Evolutionary conservation across 805 yeast species (phyloP), one percentile per base, ranked within the genome.

Genomic region (Ogataea trehalophila): DNA sequence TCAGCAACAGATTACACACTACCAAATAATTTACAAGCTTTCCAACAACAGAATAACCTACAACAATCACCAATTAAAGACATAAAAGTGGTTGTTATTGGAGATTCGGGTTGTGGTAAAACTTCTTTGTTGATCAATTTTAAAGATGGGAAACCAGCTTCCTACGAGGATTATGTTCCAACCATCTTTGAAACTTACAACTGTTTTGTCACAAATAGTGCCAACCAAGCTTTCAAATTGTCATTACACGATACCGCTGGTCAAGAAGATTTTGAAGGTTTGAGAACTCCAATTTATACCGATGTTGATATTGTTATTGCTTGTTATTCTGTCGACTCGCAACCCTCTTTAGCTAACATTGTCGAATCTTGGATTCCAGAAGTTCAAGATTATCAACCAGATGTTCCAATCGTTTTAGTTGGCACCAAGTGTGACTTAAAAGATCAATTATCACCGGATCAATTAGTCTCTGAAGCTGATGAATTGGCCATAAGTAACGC

Each of bases 31-130:
- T 29, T 51, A 46, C 43, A 43, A 43, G 42, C 50, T 22, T 51
- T 37, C 16, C 40, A 45, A 41, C 55, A 49, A 34, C 46, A 31
- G 5, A 43, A 42, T 15, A 29, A 8, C 11, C 39, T 38, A 31
- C 23, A 40, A 13, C 47, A 39, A 38, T 34, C 33, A 16, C 36
- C 37, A 13, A 43, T 45, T 16, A 45, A 52, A 39, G 54, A 54
- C 33, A 49, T 60, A 42, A 60, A 60, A 43, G 46, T 60, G 17
- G 95, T 88, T 13, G 85, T 85, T 26, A 94, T 89, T 9, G 96
- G 96, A 7, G 96, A 88, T 64, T 90, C 92, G 57, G 91, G 88
- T 16, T 84, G 94, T 62, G 96, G 96, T n/a, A 88, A 88, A 63
- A 89, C 96, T 0, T 85, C 91, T 57, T 65, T 88, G 56, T 46